Conservation (phyloP, 139 green algal species). For the Chlamydomonas schloesseri region DNA sequence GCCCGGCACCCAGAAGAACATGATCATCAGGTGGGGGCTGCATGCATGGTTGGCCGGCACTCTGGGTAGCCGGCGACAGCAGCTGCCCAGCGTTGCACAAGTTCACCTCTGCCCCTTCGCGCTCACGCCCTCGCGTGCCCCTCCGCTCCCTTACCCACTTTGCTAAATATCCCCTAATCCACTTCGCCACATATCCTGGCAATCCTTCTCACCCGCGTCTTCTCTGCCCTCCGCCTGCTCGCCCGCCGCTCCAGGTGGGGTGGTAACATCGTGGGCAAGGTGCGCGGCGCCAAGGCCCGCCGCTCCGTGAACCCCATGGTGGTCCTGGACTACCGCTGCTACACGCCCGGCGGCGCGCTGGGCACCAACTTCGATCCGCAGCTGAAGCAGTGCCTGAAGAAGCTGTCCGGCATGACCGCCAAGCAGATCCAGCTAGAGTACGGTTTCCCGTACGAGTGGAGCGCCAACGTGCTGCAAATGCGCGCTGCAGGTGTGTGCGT, state of each 20-base stretch:
- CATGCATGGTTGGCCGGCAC: no score
- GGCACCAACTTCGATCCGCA: slow-evolving; percentile 52
- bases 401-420: slow-evolving; percentile 45
- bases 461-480: slow-evolving; percentile 38
- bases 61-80: no score
- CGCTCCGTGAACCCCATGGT: slow-evolving; percentile 50
- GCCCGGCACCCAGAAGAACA: slow-evolving; percentile 66
- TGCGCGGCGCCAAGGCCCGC: slow-evolving; percentile 12
- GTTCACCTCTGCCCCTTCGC: neutral
- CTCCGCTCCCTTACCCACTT: no score
- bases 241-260: slow-evolving; percentile 46
- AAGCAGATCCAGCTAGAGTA: slow-evolving; percentile 47
- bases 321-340: slow-evolving; percentile 70
- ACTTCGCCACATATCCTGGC: no score
- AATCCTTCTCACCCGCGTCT: no score
- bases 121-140: no score
- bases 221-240: neutral
- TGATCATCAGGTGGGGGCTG: slow-evolving; percentile 51
- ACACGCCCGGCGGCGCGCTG: slow-evolving; percentile 49
- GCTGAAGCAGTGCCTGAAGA: slow-evolving; percentile 52
- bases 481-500: slow-evolving; percentile 45
- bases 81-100: neutral
- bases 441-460: slow-evolving; percentile 42
- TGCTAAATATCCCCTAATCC: no score
- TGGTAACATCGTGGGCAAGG: slow-evolving; percentile 49